A percentile compares a stretch with the other conserved stretches of the same genome.
Evolutionary conservation across 768 basidiomycete genomes (phyloP).

Genomic region (Boletus rufocinnamomeus): DNA sequence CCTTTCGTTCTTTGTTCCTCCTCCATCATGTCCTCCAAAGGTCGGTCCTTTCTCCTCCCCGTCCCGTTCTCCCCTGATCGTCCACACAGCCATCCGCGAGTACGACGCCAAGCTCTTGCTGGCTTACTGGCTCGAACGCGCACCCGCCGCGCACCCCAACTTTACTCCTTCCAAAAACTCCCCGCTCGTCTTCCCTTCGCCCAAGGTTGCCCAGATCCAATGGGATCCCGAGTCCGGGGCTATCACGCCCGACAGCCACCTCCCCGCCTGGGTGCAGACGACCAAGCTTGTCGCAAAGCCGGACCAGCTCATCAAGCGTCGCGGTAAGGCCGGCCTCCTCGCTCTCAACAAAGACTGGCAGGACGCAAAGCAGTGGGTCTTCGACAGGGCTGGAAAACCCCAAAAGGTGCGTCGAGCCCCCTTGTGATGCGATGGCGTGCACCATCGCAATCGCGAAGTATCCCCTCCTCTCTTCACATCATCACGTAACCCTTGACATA

Average conservation of each 20-base stretch:
- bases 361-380: slow-evolving; percentile 86
- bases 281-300: slow-evolving; percentile 94
- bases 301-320: slow-evolving; percentile 98
- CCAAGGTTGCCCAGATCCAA: slow-evolving; percentile 83
- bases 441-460: slow-evolving; percentile 16
- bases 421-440: background rate
- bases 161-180: slow-evolving; percentile 46
- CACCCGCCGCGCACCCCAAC: slow-evolving; percentile 74
- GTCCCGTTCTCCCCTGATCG: slow-evolving; percentile 2
- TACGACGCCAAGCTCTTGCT: slow-evolving; percentile 98
- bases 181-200: slow-evolving; percentile 55
- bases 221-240: slow-evolving; percentile 75
- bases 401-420: slow-evolving; percentile 55
- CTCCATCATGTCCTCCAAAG: slow-evolving; percentile 38
- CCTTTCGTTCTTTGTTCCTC: slow-evolving; percentile 3
- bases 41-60: slow-evolving; percentile 15
- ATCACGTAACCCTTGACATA: slow-evolving; percentile 27
- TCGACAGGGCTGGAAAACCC: slow-evolving; percentile 86
- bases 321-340: slow-evolving; percentile 96
- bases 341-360: slow-evolving; percentile 92
- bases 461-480: slow-evolving; percentile 9
- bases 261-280: slow-evolving; percentile 82
- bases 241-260: slow-evolving; percentile 56
- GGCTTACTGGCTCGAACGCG: slow-evolving; percentile 95
- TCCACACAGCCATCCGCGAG: slow-evolving; percentile 79